These are phyloP conservation scores for Aureobasidium pullulans DNA, from an alignment of 2,329 filamentous ascomycete species.

Conservation along the genomic window DNA sequence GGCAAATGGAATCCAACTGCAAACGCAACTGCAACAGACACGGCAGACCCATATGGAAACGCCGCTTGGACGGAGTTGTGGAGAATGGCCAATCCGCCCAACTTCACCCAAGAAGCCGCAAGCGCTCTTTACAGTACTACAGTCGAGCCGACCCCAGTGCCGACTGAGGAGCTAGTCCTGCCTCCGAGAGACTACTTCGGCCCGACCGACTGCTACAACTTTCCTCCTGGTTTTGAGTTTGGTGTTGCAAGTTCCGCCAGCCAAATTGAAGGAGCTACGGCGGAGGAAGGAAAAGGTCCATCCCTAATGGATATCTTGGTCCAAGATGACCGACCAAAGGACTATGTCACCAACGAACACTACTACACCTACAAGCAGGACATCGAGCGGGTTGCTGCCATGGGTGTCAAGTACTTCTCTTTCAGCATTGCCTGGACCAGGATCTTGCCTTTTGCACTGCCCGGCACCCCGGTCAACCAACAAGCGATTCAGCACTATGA, in stretches of 20 bases:
- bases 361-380: conserved; percentile 47
- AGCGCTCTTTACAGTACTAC: conserved; percentile 32
- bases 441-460: conserved; percentile 39
- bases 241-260: conserved; percentile 20
- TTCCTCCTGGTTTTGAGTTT: conserved; percentile 39
- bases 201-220: conserved; percentile 42
- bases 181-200: conserved; percentile 48
- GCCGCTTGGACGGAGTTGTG: conserved; percentile 23
- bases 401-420: conserved; percentile 26
- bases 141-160: conserved; percentile 48
- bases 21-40: conserved; percentile 29
- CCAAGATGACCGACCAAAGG: conserved; percentile 18
- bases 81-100: conserved; percentile 27
- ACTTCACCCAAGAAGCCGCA: conserved; percentile 34
- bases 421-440: conserved; percentile 42
- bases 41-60: not conserved
- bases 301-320: conserved; percentile 6
- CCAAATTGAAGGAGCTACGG: conserved; percentile 21
- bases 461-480: conserved; percentile 37
- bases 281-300: conserved; percentile 18
- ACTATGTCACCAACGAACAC: conserved; percentile 21
- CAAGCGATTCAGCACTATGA: conserved; percentile 39
- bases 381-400: conserved; percentile 27
- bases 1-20: conserved; percentile 34
- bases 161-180: conserved; percentile 47